phyloP scores from a whole-genome alignment of 2,329 filamentous ascomycete genomes.

The Botrytis sinoallii region DNA sequence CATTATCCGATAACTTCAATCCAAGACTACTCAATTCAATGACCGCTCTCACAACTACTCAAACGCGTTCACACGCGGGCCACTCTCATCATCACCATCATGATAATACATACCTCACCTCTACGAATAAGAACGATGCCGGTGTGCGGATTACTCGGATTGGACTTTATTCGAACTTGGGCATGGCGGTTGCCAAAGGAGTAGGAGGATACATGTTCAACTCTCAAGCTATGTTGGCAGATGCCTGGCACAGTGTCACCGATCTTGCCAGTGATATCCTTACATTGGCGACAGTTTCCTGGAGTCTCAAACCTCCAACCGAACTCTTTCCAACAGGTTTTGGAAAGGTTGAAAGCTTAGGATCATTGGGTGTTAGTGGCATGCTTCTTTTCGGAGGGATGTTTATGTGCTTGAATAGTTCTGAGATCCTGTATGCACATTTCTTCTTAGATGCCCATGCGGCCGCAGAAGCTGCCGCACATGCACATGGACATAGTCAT shows the following conservation, averaged over 20 bases:
- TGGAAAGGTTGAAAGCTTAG: conserved; percentile 96
- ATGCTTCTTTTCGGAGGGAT: conserved; percentile 85
- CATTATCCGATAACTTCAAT: conserved; percentile 27
- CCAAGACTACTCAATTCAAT: conserved; percentile 31
- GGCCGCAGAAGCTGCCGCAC: conserved; percentile 50
- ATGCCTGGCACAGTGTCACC: conserved; percentile 92
- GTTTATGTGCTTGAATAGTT: conserved; percentile 83
- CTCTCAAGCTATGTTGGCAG: conserved; percentile 87
- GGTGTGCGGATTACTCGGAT: conserved; percentile 91
- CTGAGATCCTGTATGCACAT: conserved; percentile 66
- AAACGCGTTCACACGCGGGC: conserved; percentile 45
- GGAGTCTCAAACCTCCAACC: conserved; percentile 82
- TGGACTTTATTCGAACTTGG: conserved; percentile 82
- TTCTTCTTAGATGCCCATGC: conserved; percentile 63
- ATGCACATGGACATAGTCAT: conserved; percentile 63
- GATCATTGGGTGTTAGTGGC: conserved; percentile 87
- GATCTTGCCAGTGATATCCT: conserved; percentile 94
- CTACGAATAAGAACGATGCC: conserved; percentile 82
- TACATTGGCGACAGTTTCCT: conserved; percentile 90
- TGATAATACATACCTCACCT: conserved; percentile 80
- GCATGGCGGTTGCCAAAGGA: conserved; percentile 92
- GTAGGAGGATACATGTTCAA: conserved; percentile 92
- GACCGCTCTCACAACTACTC: conserved; percentile 35
- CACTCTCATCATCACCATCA: conserved; percentile 71
- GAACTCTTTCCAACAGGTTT: conserved; percentile 85